These are phyloP conservation scores for Ceratobasidium sp. DNA, from an alignment of 1,284 basidiomycete species.

Conservation along the genomic window DNA sequence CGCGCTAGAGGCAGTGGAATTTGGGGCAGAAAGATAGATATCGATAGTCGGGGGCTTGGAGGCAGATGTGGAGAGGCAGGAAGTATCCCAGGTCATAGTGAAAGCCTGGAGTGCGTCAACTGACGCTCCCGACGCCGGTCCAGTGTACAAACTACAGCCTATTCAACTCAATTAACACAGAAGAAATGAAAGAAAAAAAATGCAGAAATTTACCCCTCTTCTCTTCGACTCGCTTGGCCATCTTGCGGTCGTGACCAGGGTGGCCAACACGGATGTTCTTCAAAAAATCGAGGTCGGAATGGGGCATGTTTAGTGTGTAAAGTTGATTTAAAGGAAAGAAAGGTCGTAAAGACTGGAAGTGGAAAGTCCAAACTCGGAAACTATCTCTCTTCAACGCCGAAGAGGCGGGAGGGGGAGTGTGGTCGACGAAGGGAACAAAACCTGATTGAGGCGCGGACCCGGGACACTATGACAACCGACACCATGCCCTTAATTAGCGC, in stretches of 20 bases:
- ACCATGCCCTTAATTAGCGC: slow-evolving; percentile 18
- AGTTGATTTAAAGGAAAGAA: slow-evolving; percentile 32
- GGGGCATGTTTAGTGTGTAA: slow-evolving; percentile 7
- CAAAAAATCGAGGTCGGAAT: not conserved
- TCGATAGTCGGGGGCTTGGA: slow-evolving; percentile 70
- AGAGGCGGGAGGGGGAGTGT: not conserved
- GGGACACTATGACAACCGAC: slow-evolving; percentile 10
- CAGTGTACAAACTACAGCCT: slow-evolving; percentile 67
- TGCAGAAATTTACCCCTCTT: slow-evolving; percentile 43
- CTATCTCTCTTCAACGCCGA: slow-evolving; percentile 18
- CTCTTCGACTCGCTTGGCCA: slow-evolving; percentile 11
- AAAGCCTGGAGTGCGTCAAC: slow-evolving; percentile 65
- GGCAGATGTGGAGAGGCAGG: slow-evolving; percentile 59
- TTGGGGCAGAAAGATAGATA: slow-evolving; percentile 79
- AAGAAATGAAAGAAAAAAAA: not conserved
- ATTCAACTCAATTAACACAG: not conserved
- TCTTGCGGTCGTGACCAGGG: slow-evolving; percentile 25
- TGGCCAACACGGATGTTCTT: slow-evolving; percentile 27
- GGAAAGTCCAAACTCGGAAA: slow-evolving; percentile 13
- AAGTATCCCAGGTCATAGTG: slow-evolving; percentile 79
- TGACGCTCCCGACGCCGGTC: slow-evolving; percentile 67
- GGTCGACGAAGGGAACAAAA: slow-evolving; percentile 35
- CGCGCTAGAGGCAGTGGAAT: slow-evolving; percentile 59
- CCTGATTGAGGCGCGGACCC: not conserved
- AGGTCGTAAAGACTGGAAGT: slow-evolving; percentile 45